Evolutionary conservation across 2,329 filamentous ascomycete genomes (phyloP), one percentile per base, ranked within the genome.

Genomic region (Amylocarpus encephaloides): DNA sequence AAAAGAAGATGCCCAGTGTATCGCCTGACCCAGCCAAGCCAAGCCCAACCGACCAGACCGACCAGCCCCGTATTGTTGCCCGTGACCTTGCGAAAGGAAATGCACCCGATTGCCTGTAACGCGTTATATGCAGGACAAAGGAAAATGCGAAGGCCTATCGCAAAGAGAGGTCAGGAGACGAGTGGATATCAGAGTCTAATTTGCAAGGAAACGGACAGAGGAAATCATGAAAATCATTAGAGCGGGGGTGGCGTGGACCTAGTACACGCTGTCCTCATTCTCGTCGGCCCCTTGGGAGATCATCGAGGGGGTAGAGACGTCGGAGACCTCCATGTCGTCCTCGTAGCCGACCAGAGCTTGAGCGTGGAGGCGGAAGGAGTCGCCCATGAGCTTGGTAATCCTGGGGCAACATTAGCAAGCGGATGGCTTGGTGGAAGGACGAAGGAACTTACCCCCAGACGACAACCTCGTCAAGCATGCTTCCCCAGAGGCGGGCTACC

Each of bases 401-500:
- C 88, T 92, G 64, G 19, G 35, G 29, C 34, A 44, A 43, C 46
- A 70, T 83, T 74, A 81, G 78, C 43, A 38, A 11, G 32, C 43
- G 15, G 40, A 18, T 49, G 11, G 16, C 16, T n/a, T 6, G 6
- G n/a, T 7, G 22, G 22, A 32, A 47, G 18, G 43, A 39, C n/a
- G 10, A 38, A 22, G 47, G 19, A 46, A 86, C 90, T 82, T 85
- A 95, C 90, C 93, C 93, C 93, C 93, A 97, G 54, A 98, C 93
- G 61, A 97, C 92, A 56, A 97, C 93, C 72, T 96, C 93, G 67
- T 97, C 93, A 58, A 97, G 83, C 86, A 97, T 96, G 57, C 89
- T 92, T 62, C 92, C 93, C 93, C 93, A 98, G 41, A 97, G 82
- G 63, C 88, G 83, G 56, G 92, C 91, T 39, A 98, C 92, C 46